Conservation (phyloP, 1,139 yeast species). For the Yamadazyma epiphylla region DNA sequence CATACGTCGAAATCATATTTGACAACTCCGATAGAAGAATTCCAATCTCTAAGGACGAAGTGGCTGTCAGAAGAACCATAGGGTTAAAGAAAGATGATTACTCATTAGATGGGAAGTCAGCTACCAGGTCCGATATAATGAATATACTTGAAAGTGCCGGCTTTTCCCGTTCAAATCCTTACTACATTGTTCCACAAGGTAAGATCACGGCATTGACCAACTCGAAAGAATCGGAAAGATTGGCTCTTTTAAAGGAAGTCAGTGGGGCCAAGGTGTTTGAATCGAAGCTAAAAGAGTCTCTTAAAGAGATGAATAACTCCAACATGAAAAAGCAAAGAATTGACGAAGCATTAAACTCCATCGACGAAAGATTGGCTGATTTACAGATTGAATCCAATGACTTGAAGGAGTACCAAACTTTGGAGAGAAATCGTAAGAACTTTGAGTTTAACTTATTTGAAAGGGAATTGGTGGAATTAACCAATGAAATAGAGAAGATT, state of each 20-base stretch:
- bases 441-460: slow-evolving; percentile 75
- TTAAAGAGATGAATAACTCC: slow-evolving; percentile 74
- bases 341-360: slow-evolving; percentile 66
- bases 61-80: slow-evolving; percentile 78
- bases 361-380: slow-evolving; percentile 70
- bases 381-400: slow-evolving; percentile 80
- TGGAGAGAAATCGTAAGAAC: slow-evolving; percentile 67
- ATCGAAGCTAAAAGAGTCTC: slow-evolving; percentile 70
- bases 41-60: slow-evolving; percentile 65
- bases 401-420: slow-evolving; percentile 61
- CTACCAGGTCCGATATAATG: slow-evolving; percentile 79
- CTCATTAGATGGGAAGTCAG: slow-evolving; percentile 72
- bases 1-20: slow-evolving; percentile 85
- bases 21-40: slow-evolving; percentile 78
- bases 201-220: slow-evolving; percentile 81
- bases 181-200: slow-evolving; percentile 97
- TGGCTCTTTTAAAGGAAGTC: slow-evolving; percentile 78
- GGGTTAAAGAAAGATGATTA: slow-evolving; percentile 92
- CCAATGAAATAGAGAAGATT: slow-evolving; percentile 54
- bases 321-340: slow-evolving; percentile 68
- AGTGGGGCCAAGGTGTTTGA: slow-evolving; percentile 96
- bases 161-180: slow-evolving; percentile 85
- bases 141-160: slow-evolving; percentile 89
- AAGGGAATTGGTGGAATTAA: slow-evolving; percentile 64
- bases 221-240: slow-evolving; percentile 80